Base-by-base conservation (phyloP, 2,329 filamentous ascomycete species). In the Colletotrichum higginsianum region DNA sequence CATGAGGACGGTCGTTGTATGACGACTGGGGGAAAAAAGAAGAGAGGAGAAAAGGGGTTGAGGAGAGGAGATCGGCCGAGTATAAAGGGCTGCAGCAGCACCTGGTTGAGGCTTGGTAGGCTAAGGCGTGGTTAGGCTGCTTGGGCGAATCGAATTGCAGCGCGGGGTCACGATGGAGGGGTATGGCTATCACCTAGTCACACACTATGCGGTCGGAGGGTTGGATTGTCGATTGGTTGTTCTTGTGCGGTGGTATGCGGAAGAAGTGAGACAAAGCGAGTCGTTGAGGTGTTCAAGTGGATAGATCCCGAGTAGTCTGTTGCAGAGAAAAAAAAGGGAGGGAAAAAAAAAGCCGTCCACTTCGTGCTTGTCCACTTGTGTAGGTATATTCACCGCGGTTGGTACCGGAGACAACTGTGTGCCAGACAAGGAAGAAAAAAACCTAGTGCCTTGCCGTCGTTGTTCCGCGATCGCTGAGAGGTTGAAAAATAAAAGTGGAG, bases 151-250 rank as follows among this genome's bases (percentile, higher is more conserved):
- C 49, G 70, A 71, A 66, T 71, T 16, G 61, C 46, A 66, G 66
- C 66, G 70, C 70, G 70, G 70, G 70, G 70, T 72, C 70, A 66
- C 67, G 67, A 70, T 66, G 67, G 70, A 70, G 70, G 70, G 70
- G 61, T 72, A 72, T 61, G 61, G 40, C 67, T 66, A 63, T 70
- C 62, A 30, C 63, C 40, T 26, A 66, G 53, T 66, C 30, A 35
- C 55, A 66, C 61, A 50, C 44, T 46, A 23, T 44, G 47, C 35
- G 58, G 44, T 49, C 55, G 55, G 18, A 21, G 50, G 18, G 12
- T 58, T 8, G 42, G 42, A 18, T 18, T 3, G 7, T 53, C 30
- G 55, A n/a, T 26, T 61, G 35, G 68, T n/a, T 13, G 50, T 53
- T 38, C 18, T 46, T 11, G 18, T 40, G 46, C 2, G 4, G 11